Evolutionary conservation across 371 early-diverging fungal genomes (phyloP), one percentile per base, ranked within the genome.

Genomic region (Chytridium lagenaria): DNA sequence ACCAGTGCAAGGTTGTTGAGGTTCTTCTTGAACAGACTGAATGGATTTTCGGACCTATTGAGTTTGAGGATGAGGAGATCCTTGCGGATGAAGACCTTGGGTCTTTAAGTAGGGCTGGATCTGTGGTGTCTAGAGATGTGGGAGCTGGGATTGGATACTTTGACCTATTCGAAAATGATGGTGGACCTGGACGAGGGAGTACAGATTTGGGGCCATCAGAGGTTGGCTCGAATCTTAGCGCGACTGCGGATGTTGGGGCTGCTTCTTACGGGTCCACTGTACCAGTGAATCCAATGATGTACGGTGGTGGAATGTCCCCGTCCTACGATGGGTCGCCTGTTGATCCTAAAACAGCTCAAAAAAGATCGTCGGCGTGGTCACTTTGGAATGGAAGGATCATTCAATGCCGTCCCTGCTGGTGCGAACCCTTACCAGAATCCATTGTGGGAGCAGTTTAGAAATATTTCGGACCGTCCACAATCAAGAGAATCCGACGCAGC

Each of bases 31-130:
- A 81, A 37, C 77, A 85, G 36, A 68, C 70, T n/a, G 83, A 82
- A 30, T 85, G 84, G 84, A 73, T 85, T 34, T 85, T 85, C 76
- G 83, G 83, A n/a, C 79, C 85, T 1, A 80, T 81, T 51, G 85
- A 82, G 75, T 85, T 63, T 73, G 83, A 83, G 73, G 81, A 81
- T 15, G 77, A 74, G 30, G 55, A 52, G 55, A 23, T n/a, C 5
- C 40, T 31, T 0, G 68, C 26, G 28, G 67, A 40, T 15, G 68
- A 68, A 50, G 55, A 28, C 5, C n/a, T n/a, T n/a, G n/a, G n/a
- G n/a, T 30, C 61, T 7, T 12, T 61, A 10, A 37, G 61, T 15
- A 28, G 23, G 34, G 34, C 61, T 34, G 23, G 23, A 2, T 61
- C 61, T 7, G 61, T 33, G 5, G 61, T 34, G 7, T 28, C 31